Evolutionary conservation across 2,329 filamentous ascomycete genomes (phyloP).

Genomic region (Epicoccum sorghinum): DNA sequence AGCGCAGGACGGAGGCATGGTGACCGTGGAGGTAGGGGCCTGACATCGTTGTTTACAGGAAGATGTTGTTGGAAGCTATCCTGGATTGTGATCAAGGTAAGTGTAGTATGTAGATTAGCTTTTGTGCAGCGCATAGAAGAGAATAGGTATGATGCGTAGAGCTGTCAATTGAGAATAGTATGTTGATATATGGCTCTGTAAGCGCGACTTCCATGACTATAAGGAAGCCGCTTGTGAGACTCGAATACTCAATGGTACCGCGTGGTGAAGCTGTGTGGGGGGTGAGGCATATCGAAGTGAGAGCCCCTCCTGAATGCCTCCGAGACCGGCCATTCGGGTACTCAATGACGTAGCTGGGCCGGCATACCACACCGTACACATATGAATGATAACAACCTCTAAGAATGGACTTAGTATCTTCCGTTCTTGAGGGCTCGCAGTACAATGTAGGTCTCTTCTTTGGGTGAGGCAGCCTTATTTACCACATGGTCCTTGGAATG

Average conservation of each 20-base stretch:
- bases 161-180: background rate
- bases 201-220: too few relatives aligned
- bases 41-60: slow-evolving; percentile 7
- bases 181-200: too few relatives aligned
- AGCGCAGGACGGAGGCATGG: slow-evolving; percentile 48
- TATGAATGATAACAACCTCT: too few relatives aligned
- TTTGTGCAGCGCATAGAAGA: background rate
- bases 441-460: too few relatives aligned
- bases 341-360: slow-evolving; percentile 4
- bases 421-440: too few relatives aligned
- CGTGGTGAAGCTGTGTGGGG: background rate
- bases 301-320: slow-evolving; percentile 6
- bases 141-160: background rate
- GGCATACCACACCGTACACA: too few relatives aligned
- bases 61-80: background rate
- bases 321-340: slow-evolving; percentile 10
- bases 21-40: slow-evolving; percentile 51
- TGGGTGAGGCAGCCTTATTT: too few relatives aligned
- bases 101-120: background rate
- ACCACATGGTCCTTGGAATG: too few relatives aligned
- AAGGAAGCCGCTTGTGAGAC: background rate
- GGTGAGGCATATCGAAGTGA: slow-evolving; percentile 5
- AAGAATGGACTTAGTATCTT: too few relatives aligned
- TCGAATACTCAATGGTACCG: background rate
- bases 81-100: background rate